Evolutionary conservation across 805 yeast species (phyloP).

Genomic region (Barnettozyma populi): DNA sequence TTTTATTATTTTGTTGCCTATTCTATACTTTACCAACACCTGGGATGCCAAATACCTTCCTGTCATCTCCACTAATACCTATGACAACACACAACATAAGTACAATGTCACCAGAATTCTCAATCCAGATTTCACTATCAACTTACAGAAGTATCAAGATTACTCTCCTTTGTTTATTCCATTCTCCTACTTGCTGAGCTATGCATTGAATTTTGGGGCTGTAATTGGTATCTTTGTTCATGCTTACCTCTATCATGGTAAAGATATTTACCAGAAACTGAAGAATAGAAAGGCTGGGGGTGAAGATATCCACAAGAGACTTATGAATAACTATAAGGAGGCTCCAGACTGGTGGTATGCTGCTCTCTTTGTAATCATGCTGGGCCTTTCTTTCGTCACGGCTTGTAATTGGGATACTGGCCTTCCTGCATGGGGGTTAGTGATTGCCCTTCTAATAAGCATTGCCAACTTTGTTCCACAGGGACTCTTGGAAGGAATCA

Average conservation of each 20-base stretch:
- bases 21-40: slow-evolving; percentile 45
- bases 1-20: slow-evolving; percentile 45
- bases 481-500: slow-evolving; percentile 51
- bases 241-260: slow-evolving; percentile 50
- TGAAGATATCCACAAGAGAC: slow-evolving; percentile 40
- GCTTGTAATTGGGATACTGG: slow-evolving; percentile 38
- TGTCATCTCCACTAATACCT: slow-evolving; percentile 43
- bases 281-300: slow-evolving; percentile 39
- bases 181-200: slow-evolving; percentile 48
- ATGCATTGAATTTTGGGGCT: slow-evolving; percentile 58
- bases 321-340: slow-evolving; percentile 52
- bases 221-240: slow-evolving; percentile 56
- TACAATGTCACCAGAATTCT: slow-evolving; percentile 45
- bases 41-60: slow-evolving; percentile 60
- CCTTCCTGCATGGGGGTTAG: slow-evolving; percentile 58
- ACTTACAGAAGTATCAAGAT: slow-evolving; percentile 38
- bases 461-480: slow-evolving; percentile 50
- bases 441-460: slow-evolving; percentile 49
- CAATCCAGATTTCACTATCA: slow-evolving; percentile 36
- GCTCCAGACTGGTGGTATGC: slow-evolving; percentile 56
- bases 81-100: slow-evolving; percentile 38
- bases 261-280: slow-evolving; percentile 41
- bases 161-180: slow-evolving; percentile 57
- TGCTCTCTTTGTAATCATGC: slow-evolving; percentile 22
- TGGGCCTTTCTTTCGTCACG: slow-evolving; percentile 28